Evolutionary conservation across 1,284 basidiomycete species (phyloP), one percentile per base, ranked within the genome.

Genomic region (Apiotrichum sp.): DNA sequence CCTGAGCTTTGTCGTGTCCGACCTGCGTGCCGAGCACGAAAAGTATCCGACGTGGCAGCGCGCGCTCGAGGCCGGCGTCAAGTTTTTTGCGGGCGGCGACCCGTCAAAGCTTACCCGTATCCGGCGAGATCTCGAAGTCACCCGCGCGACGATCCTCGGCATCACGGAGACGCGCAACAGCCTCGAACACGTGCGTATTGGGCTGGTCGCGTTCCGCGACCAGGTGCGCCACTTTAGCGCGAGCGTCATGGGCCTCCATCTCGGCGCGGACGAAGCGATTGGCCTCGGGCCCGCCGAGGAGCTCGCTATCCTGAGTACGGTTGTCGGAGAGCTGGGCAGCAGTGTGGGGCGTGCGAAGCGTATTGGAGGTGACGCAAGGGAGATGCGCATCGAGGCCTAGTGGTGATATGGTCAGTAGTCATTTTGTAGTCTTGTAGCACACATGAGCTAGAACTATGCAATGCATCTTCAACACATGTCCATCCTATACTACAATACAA

Each of bases 171-270:
- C 71, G 45, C 55, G 59, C 32, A 53, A 57, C 46, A 50, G 58
- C 8, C 57, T 74, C 34, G 68, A 71, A 49, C 52, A 57, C 7
- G 65, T 64, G 1, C 57, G 67, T 11, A 50, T 50, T 13, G 60
- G 64, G 13, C 57, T 73, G 4, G 68, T 64, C 43, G 62, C 59
- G 22, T 74, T 68, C 50, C 58, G 67, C 31, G 65, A 66, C 56
- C 72, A 74, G 56, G 61, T 73, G 13, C 67, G 67, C 34, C 57
- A 59, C 47, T 72, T 72, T 44, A 57, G 66, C 36, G 71, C 68
- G 6, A 67, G 64, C 14, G 63, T 74, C 56, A 69, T 72, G 66
- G 72, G 72, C 3, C 62, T 72, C 47, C 72, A 74, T 50, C 61
- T 73, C 9, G 72, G 68, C 36, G 62, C 65, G 34, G 43, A 47